Percentiles rank a stretch among this genome's conserved stretches.
Evolutionary conservation across 2,329 filamentous ascomycete genomes (phyloP).

Genomic region (Teratosphaeria viscida): DNA sequence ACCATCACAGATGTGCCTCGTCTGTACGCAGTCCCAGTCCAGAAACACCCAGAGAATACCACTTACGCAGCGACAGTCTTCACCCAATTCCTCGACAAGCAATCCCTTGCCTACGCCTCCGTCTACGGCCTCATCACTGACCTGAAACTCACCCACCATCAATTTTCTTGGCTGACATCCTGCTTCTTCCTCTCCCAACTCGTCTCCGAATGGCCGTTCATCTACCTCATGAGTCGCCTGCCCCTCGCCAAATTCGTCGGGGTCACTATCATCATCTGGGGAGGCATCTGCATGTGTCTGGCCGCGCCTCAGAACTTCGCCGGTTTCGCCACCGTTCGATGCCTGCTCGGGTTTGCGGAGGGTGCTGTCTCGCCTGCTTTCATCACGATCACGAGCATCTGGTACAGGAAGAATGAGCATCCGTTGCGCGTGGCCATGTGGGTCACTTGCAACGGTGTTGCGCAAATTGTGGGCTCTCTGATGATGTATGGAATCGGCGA

Average conservation of each 20-base stretch:
- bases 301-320: neutral
- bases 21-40: neutral
- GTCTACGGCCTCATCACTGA: neutral
- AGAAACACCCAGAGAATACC: neutral
- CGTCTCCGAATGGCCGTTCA: neutral
- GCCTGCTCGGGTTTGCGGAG: neutral
- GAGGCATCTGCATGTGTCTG: neutral
- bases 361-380: neutral
- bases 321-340: neutral
- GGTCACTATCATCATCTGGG: neutral
- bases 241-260: neutral
- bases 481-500: slow-evolving; percentile 45
- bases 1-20: neutral
- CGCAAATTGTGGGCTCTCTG: slow-evolving; percentile 36
- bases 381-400: neutral
- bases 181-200: neutral
- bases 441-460: slow-evolving; percentile 38
- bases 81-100: neutral
- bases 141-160: neutral
- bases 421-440: slow-evolving; percentile 24
- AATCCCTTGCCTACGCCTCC: neutral
- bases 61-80: neutral
- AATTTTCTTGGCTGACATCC: neutral
- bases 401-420: slow-evolving; percentile 21
- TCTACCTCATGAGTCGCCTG: neutral